phyloP scores from a whole-genome alignment of 2,329 filamentous ascomycete species.

The Onygenales sp. region DNA sequence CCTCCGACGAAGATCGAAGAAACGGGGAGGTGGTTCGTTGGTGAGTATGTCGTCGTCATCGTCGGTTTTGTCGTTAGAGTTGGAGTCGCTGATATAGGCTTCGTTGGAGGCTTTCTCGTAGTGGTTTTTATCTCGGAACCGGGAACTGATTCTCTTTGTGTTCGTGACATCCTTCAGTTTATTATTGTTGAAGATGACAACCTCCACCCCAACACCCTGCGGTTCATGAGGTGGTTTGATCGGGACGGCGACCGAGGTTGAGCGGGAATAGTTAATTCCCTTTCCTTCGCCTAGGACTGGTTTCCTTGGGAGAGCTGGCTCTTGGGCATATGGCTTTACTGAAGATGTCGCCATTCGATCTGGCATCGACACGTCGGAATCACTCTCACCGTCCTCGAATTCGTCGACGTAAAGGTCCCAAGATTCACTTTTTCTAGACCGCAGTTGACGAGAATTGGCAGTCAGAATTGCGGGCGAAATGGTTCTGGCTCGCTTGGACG shows the following conservation, averaged over 20 bases:
- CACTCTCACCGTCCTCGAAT: not conserved
- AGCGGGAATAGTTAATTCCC: not conserved
- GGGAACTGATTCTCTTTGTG: not conserved
- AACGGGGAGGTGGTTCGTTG: not conserved
- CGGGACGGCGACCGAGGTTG: not conserved
- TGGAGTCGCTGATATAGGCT: not conserved
- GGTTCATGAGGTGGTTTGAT: not conserved
- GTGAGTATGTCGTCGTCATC: constrained; percentile 1
- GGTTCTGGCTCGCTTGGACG: not conserved
- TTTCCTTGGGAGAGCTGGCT: not conserved
- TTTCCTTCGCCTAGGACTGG: not conserved
- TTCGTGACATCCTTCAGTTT: not conserved
- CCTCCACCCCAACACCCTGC: not conserved
- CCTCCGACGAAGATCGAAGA: not conserved
- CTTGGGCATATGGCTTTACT: not conserved
- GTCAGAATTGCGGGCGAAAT: not conserved
- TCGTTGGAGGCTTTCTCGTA: not conserved
- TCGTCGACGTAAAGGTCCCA: not conserved
- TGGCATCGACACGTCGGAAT: not conserved
- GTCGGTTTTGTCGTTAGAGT: not conserved
- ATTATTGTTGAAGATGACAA: not conserved
- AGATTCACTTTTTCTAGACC: not conserved
- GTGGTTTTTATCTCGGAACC: not conserved
- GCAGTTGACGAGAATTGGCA: not conserved
- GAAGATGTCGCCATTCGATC: not conserved